Base-by-base conservation (phyloP, 768 basidiomycete species). In the Boletus pseudopeckii region DNA sequence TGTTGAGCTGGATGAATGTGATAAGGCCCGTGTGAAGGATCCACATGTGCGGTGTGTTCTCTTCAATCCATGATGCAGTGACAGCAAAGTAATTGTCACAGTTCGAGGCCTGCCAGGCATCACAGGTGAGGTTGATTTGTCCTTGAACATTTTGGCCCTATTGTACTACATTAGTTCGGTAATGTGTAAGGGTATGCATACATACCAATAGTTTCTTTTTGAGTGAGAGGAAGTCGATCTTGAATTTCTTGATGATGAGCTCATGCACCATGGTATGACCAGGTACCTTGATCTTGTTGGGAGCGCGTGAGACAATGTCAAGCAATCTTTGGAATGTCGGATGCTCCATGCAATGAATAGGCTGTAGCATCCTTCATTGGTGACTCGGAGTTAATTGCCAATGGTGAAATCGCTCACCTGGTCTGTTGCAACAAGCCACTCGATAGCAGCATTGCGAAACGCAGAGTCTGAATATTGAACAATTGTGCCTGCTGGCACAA, bases 51-150 rank as follows among this genome's bases (percentile, higher is more conserved):
- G 43, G 52, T 3, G 2, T 0, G 10, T 53, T 22, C 13, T 56
- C 39, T 55, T 60, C 51, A 26, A 13, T 58, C 72, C 70, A 56
- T 24, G 46, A 48, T 2, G 8, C 41, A 33, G 55, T 77, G 8
- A 77, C 67, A 1, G 71, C 71, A 52, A 76, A 74, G 56, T 77
- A 77, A 0, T 60, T 61, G 46, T 76, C 69, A 0, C 46, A 55
- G 52, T 76, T 76, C 6, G 45, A 55, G 0, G 76, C 77, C 44
- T 74, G 72, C 75, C 75, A 77, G 1, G 65, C 71, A 50, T 78
- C 71, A 51, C 70, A 72, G 0, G 75, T 77, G 1, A 74, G 45
- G 32, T 55, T 72, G n/a, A 74, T 63, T 7, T 4, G 26, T 4
- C 47, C 55, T 40, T 6, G 30, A 1, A 26, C 8, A 7, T 1